Percentiles rank a stretch among this genome's conserved stretches.
These are phyloP conservation scores for Dacryopinax primogenitus DNA, from an alignment of 768 basidiomycete genomes.

Conservation along the genomic window DNA sequence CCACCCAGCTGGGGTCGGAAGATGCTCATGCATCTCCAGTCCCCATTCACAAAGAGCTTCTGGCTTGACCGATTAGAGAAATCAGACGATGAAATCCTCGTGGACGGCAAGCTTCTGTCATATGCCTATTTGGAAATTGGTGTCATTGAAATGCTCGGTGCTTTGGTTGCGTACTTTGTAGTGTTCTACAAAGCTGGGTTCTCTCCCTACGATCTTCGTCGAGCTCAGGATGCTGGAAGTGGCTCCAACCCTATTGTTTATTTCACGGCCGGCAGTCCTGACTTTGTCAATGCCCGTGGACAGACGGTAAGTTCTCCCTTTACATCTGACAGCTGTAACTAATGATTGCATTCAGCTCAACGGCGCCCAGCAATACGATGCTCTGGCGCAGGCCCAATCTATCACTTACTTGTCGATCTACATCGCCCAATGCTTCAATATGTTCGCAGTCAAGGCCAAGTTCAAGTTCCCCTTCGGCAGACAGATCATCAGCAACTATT, in stretches of 20 bases:
- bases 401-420: slow-evolving; percentile 57
- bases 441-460: slow-evolving; percentile 54
- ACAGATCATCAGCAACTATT: slow-evolving; percentile 43
- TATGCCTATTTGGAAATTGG: slow-evolving; percentile 58
- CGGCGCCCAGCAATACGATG: slow-evolving; percentile 42
- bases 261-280: slow-evolving; percentile 37
- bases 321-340: not conserved
- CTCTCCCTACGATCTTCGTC: slow-evolving; percentile 41
- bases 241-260: slow-evolving; percentile 22
- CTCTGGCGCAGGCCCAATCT: slow-evolving; percentile 47
- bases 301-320: slow-evolving; percentile 19
- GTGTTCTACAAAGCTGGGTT: slow-evolving; percentile 54
- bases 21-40: slow-evolving; percentile 31
- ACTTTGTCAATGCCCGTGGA: slow-evolving; percentile 45
- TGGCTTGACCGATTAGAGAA: slow-evolving; percentile 47
- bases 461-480: slow-evolving; percentile 53
- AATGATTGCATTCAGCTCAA: slow-evolving; percentile 20
- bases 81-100: slow-evolving; percentile 45
- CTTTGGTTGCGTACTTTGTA: slow-evolving; percentile 50
- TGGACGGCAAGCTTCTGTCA: slow-evolving; percentile 48
- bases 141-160: slow-evolving; percentile 43
- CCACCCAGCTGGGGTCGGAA: slow-evolving; percentile 33
- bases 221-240: slow-evolving; percentile 33
- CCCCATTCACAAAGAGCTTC: slow-evolving; percentile 44
- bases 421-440: slow-evolving; percentile 57